Evolutionary conservation across 2,329 filamentous ascomycete species (phyloP).

Genomic region (Diaporthe vexans): DNA sequence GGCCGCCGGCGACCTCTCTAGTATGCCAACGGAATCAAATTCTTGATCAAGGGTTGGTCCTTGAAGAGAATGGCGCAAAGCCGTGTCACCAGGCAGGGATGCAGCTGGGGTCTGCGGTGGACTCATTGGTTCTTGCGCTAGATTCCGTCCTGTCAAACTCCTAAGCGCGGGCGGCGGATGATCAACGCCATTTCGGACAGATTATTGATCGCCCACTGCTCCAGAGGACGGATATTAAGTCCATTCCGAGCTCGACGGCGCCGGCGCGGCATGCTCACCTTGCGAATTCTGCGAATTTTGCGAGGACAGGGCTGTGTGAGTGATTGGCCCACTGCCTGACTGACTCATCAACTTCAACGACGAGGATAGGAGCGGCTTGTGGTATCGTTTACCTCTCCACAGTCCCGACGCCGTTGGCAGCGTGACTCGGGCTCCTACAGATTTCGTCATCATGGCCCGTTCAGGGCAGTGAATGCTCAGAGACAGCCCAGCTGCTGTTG

Average conservation of each 20-base stretch:
- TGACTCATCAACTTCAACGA: conserved; percentile 4
- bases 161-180: conserved; percentile 30
- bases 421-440: conserved; percentile 9
- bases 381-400: not conserved
- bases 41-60: conserved; percentile 1
- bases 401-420: not conserved
- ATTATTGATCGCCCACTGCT: conserved; percentile 25
- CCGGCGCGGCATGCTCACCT: conserved; percentile 3
- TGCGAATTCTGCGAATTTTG: not conserved
- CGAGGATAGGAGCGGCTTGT: not conserved
- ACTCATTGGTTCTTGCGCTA: conserved; percentile 28
- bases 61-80: conserved; percentile 1
- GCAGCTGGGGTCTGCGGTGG: not conserved
- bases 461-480: not conserved
- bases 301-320: not conserved
- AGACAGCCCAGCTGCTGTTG: not conserved
- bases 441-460: not conserved
- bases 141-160: conserved; percentile 31
- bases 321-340: not conserved
- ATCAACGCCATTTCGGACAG: conserved; percentile 31
- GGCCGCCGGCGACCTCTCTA: conserved; percentile 2
- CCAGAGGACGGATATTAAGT: conserved; percentile 26
- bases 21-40: not conserved
- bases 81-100: conserved; percentile 15
- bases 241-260: conserved; percentile 28